Percentiles rank a stretch among this genome's conserved stretches.
Conservation (phyloP, 331 rosid genomes). For the Rosa hybrid region DNA sequence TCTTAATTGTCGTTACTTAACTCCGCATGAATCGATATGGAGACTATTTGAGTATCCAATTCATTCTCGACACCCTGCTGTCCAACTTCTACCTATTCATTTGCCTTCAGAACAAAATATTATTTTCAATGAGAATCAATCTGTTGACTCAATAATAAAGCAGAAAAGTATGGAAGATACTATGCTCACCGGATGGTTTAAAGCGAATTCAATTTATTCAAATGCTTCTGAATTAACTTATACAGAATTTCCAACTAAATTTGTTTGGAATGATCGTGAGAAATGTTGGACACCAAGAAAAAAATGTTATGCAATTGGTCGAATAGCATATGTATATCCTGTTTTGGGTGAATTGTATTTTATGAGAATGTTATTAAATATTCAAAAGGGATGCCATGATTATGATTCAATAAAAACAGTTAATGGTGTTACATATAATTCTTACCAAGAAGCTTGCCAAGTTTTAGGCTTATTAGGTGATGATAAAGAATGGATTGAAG, state of each 20-base stretch:
- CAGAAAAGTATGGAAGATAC: neutral
- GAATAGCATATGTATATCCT: too few species aligned
- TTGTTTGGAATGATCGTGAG: neutral
- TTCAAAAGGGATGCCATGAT: too few species aligned
- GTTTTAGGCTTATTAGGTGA: too few species aligned
- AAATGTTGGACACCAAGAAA: too few species aligned
- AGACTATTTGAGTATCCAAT: neutral
- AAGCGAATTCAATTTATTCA: accelerated
- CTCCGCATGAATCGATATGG: neutral
- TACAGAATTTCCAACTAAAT: neutral
- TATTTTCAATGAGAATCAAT: neutral
- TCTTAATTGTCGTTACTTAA: neutral
- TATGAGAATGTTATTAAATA: too few species aligned
- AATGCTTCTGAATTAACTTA: neutral
- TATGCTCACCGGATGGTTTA: neutral
- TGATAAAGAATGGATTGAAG: too few species aligned
- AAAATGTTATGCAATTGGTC: too few species aligned
- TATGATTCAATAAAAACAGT: too few species aligned
- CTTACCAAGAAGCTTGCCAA: too few species aligned
- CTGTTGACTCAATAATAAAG: neutral
- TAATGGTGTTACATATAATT: too few species aligned
- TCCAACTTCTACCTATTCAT: neutral
- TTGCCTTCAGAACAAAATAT: too few species aligned
- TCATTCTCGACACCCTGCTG: neutral
- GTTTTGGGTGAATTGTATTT: too few species aligned